Base-by-base conservation (phyloP, 2,329 filamentous ascomycete genomes). In the Triangularia setosa region DNA sequence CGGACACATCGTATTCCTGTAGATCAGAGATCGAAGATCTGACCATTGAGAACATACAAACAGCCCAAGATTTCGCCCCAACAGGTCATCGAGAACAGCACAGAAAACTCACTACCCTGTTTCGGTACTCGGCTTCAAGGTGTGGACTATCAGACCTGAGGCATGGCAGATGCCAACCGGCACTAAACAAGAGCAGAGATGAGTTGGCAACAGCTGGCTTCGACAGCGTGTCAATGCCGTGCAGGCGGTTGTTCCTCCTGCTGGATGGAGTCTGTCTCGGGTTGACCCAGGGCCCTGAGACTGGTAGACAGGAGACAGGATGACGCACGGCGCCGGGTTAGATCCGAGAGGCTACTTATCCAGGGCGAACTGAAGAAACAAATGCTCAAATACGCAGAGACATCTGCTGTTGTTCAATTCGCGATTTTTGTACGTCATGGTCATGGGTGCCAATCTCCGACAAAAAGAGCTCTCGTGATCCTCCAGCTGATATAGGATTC, bases 171-270 rank as follows among this genome's bases (percentile, higher is more conserved):
- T 48, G 40, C 52, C 23, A 55, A 55, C 35, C 40, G 25, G 58
- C 58, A 40, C 58, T 52, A 60, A 52, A 27, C 27, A 58, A 18
- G 12, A 14, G 27, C 23, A 25, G 33, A 44, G 35, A 23, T 60
- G 58, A 53, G 58, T 27, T 60, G 58, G 35, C 58, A 60, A 44
- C 35, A 53, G 44, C 58, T 53, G 58, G 58, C 14, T 9, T 18
- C 35, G 40, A 60, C 58, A 60, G 58, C 58, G 58, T 60, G 58
- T 60, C 58, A 60, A 60, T 40, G 35, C 25, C 28, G 58, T 21
- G 40, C 40, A n/a, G 40, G 40, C 9, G 40, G 40, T 48, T 48
- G 40, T 48, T 48, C 40, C 40, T 48, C 40, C 40, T 48, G 40
- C 40, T 48, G 40, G 40, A 48, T 48, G 40, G 40, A n/a, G 40